Percentiles rank a stretch among this genome's conserved stretches.
These are phyloP conservation scores for Dillenia turbinata DNA, from an alignment of 164 flowering plant genomes.

Conservation along the genomic window DNA sequence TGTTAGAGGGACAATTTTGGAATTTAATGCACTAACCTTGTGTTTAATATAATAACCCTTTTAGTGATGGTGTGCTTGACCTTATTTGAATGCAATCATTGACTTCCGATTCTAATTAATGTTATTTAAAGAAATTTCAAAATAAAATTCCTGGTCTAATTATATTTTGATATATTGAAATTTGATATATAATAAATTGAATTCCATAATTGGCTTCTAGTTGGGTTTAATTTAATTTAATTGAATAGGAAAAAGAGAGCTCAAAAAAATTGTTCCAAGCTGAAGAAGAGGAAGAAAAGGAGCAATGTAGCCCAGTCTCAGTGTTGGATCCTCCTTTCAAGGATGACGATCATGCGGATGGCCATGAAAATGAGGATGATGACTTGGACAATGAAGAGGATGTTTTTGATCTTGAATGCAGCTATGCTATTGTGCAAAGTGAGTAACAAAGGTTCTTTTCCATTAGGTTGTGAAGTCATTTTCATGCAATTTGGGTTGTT, in stretches of 20 bases:
- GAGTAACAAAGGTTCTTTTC: slow-evolving; percentile 13
- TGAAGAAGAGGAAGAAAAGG: slow-evolving; percentile 70
- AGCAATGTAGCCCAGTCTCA: slow-evolving; percentile 88
- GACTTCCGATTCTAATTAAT: too few relatives aligned
- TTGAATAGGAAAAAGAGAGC: slow-evolving; percentile 16
- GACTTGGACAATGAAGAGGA: slow-evolving; percentile 27
- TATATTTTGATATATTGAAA: not conserved
- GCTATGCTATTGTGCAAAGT: slow-evolving; percentile 76
- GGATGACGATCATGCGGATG: slow-evolving; percentile 29
- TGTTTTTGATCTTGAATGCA: slow-evolving; percentile 47
- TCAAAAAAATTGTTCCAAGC: slow-evolving; percentile 8
- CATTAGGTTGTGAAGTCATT: slow-evolving; percentile 8
- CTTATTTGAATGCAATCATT: too few relatives aligned
- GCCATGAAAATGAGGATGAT: slow-evolving; percentile 7
- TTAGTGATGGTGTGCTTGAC: too few relatives aligned
- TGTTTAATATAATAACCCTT: too few relatives aligned
- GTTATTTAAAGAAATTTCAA: not conserved
- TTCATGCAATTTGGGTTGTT: slow-evolving; percentile 4
- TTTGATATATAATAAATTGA: not conserved
- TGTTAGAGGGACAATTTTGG: too few relatives aligned
- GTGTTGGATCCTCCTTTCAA: slow-evolving; percentile 76
- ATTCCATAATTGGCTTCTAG: too few relatives aligned
- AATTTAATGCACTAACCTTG: too few relatives aligned
- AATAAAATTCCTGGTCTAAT: not conserved
- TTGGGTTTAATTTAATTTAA: slow-evolving; percentile 10